Percentiles rank a stretch among this genome's conserved stretches.
Conservation (phyloP, 2,329 filamentous ascomycete species). For the Neofusicoccum umdonicola region DNA sequence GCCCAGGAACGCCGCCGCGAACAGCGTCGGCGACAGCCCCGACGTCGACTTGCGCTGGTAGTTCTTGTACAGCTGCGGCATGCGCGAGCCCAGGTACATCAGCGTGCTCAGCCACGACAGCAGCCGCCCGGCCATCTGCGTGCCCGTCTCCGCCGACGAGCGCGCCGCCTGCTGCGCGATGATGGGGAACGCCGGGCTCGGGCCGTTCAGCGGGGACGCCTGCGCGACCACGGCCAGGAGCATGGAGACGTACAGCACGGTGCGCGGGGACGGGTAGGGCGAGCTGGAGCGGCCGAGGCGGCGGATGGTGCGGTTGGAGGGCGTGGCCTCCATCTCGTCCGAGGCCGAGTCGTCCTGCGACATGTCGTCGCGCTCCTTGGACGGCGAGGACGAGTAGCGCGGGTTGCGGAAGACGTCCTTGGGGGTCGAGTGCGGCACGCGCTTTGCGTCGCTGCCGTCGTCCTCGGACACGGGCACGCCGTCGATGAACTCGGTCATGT, state of each 20-base stretch:
- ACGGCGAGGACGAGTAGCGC: conserved; percentile 15
- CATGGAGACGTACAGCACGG: conserved; percentile 47
- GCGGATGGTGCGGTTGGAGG: conserved; percentile 28
- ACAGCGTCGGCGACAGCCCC: conserved; percentile 62
- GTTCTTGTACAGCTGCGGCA: conserved; percentile 66
- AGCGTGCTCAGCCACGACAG: conserved; percentile 40
- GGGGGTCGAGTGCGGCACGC: conserved; percentile 27
- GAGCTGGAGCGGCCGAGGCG: conserved; percentile 39
- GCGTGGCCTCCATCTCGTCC: not conserved
- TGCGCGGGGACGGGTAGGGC: conserved; percentile 46
- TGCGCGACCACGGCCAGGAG: conserved; percentile 43
- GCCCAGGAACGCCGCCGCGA: conserved; percentile 65
- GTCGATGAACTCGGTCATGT: conserved; percentile 32
- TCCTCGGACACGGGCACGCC: conserved; percentile 20
- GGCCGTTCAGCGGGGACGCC: conserved; percentile 32
- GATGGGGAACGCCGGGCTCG: conserved; percentile 24
- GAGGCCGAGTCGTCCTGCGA: not conserved
- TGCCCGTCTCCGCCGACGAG: conserved; percentile 22
- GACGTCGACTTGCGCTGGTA: conserved; percentile 61
- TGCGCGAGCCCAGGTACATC: conserved; percentile 32
- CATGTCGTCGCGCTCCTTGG: conserved; percentile 6
- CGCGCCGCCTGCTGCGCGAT: conserved; percentile 21
- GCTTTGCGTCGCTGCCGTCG: not conserved
- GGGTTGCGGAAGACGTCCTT: conserved; percentile 37
- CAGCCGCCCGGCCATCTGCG: conserved; percentile 37